Evolutionary conservation across 768 basidiomycete genomes (phyloP).

Genomic region (Amanita muscaria): DNA sequence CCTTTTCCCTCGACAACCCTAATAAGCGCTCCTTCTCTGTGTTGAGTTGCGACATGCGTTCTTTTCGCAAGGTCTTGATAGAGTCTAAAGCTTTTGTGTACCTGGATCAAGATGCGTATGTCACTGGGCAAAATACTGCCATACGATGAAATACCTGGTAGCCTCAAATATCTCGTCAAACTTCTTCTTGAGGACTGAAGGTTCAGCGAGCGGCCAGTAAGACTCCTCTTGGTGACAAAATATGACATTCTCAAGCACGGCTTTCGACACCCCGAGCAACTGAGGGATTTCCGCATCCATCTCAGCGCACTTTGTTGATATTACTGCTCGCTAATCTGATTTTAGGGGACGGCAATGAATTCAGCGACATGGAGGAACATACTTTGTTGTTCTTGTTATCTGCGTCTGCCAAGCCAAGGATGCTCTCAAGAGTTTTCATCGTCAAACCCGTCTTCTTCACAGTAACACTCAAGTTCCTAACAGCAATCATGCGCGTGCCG

Average conservation of each 20-base stretch:
- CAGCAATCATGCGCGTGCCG: conserved; percentile 82
- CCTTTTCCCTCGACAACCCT: conserved; percentile 71
- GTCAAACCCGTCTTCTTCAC: conserved; percentile 89
- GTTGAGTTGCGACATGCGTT: conserved; percentile 84
- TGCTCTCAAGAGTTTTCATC: conserved; percentile 97
- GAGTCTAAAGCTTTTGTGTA: conserved; percentile 95
- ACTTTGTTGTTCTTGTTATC: conserved; percentile 73
- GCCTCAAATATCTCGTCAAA: conserved; percentile 99
- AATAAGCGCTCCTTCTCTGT: conserved; percentile 84
- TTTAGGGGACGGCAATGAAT: neutral
- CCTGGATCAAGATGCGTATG: conserved; percentile 29
- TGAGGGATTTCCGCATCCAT: conserved; percentile 93
- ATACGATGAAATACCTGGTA: conserved; percentile 59
- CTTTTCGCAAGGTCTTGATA: conserved; percentile 86
- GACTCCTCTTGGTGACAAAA: conserved; percentile 99
- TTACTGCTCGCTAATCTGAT: conserved; percentile 58
- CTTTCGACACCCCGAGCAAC: conserved; percentile 89
- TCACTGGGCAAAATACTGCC: neutral
- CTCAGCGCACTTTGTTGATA: conserved; percentile 97
- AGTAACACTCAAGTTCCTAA: conserved; percentile 85
- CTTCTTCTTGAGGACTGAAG: conserved; percentile 90
- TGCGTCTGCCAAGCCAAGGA: conserved; percentile 69
- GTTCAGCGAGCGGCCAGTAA: conserved; percentile 94
- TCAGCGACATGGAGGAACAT: neutral
- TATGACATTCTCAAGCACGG: conserved; percentile 98